A percentile compares a stretch with the other conserved stretches of the same genome.
phyloP scores from a whole-genome alignment of 108 stramenopile species.

The Skeletonema menzelii region DNA sequence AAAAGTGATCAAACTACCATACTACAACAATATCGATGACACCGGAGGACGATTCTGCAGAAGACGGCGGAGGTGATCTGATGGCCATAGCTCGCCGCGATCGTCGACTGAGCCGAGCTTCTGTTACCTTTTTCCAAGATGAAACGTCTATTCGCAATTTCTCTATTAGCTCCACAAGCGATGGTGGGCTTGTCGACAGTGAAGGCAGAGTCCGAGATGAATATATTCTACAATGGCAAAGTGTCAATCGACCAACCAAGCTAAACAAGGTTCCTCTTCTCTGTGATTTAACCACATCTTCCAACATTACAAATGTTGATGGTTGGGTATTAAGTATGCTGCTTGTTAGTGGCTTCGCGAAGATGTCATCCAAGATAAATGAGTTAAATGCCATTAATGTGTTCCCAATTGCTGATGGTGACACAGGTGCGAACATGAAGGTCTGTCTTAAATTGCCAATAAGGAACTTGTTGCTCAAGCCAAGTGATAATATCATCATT shows the following conservation, averaged over 20 bases:
- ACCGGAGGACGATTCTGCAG: too few relatives aligned
- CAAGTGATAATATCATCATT: slow-evolving; percentile 4
- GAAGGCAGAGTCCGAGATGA: slow-evolving; percentile 36
- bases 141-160: background rate
- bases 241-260: slow-evolving; percentile 25
- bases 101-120: background rate
- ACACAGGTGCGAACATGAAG: slow-evolving; percentile 51
- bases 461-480: slow-evolving; percentile 24
- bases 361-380: slow-evolving; percentile 23
- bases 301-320: slow-evolving; percentile 23
- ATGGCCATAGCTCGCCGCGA: background rate
- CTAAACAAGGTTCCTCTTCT: slow-evolving; percentile 14
- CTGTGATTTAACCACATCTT: slow-evolving; percentile 20
- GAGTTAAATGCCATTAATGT: slow-evolving; percentile 47
- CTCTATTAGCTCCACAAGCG: background rate
- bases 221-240: slow-evolving; percentile 34
- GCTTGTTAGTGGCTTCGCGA: slow-evolving; percentile 30
- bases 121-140: background rate
- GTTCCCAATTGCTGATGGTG: slow-evolving; percentile 47
- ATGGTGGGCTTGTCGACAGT: slow-evolving; percentile 16
- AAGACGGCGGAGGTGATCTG: background rate
- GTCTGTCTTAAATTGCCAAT: slow-evolving; percentile 38
- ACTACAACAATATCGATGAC: too few relatives aligned
- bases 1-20: too few relatives aligned
- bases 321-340: slow-evolving; percentile 27